A percentile compares a stretch with the other conserved stretches of the same genome.
Evolutionary conservation across 371 early-diverging fungal genomes (phyloP).

Genomic region (Syncephalastrum sp.): DNA sequence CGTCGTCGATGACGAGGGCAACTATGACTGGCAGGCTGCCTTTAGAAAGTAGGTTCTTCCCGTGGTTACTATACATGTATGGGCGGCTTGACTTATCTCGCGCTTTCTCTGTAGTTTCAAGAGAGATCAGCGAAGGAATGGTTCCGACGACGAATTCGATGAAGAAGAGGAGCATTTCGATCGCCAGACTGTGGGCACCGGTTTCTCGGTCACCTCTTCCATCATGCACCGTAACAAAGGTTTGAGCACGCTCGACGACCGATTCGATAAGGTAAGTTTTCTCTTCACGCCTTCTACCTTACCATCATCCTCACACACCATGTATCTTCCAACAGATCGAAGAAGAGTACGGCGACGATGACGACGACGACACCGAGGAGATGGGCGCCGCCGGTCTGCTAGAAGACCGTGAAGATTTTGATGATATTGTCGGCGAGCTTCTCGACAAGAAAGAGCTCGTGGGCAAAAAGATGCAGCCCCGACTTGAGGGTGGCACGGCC

Average conservation of each 20-base stretch:
- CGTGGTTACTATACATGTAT: background rate
- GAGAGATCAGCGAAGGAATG: constrained; percentile 35
- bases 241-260: constrained; percentile 87
- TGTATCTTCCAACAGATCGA: constrained; percentile 40
- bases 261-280: constrained; percentile 75
- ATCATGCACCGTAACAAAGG: constrained; percentile 90
- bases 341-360: constrained; percentile 76
- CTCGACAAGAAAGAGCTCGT: constrained; percentile 82
- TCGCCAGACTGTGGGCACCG: constrained; percentile 46
- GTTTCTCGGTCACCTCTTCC: constrained; percentile 87
- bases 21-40: constrained; percentile 65
- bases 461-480: constrained; percentile 67
- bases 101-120: constrained; percentile 29
- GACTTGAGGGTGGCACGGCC: constrained; percentile 62
- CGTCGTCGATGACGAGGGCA: constrained; percentile 45
- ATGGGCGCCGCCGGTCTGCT: constrained; percentile 27
- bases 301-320: too few relatives aligned
- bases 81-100: too few relatives aligned
- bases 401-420: constrained; percentile 63
- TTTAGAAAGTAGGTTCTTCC: constrained; percentile 59
- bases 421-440: constrained; percentile 85
- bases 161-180: constrained; percentile 48
- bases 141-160: constrained; percentile 23
- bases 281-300: background rate
- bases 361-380: constrained; percentile 62